Evolutionary conservation across 2,329 filamentous ascomycete genomes (phyloP), one percentile per base, ranked within the genome.

Genomic region (Penicillium palitans): DNA sequence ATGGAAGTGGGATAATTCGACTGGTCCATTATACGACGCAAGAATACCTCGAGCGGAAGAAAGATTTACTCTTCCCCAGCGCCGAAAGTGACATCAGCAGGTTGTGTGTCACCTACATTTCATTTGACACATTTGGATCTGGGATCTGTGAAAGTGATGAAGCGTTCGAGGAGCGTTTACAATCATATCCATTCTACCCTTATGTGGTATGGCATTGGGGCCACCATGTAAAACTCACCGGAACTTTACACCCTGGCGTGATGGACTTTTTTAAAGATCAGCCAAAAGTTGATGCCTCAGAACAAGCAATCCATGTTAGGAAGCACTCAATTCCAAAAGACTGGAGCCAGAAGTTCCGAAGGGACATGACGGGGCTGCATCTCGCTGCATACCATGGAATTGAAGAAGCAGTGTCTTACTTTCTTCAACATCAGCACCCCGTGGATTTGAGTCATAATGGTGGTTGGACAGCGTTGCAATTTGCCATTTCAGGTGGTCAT

Each of bases 11-110:
- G 15, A 61, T 69, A 19, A 64, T 76, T 35, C 66, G 66, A n/a
- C 60, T 77, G 3, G 69, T 75, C 1, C 75, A 74, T 54, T 69
- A 71, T 56, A 74, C 70, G 2, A 59, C 69, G 3, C 68, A 74
- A 31, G 68, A 72, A 56, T 75, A 74, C 52, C 65, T 75, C n/a
- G 56, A 67, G 9, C 56, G 59, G 3, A 61, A 58, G 7, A 35
- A 41, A 19, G 17, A 21, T 1, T 9, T 33, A 0, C 60, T 60
- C 49, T 62, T 72, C 47, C 57, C 9, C 4, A 21, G 3, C 2
- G 21, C 29, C 1, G 45, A 55, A 40, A 17, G 5, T 6, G 21
- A 44, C 1, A 27, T 51, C 3, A 42, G 27, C 3, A 27, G 0
- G 12, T 9, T 50, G 0, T 55, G 37, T 24, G 7, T 44, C 9